phyloP scores from a whole-genome alignment of 495 filamentous ascomycete species.

The Amniculicola lignicola region DNA sequence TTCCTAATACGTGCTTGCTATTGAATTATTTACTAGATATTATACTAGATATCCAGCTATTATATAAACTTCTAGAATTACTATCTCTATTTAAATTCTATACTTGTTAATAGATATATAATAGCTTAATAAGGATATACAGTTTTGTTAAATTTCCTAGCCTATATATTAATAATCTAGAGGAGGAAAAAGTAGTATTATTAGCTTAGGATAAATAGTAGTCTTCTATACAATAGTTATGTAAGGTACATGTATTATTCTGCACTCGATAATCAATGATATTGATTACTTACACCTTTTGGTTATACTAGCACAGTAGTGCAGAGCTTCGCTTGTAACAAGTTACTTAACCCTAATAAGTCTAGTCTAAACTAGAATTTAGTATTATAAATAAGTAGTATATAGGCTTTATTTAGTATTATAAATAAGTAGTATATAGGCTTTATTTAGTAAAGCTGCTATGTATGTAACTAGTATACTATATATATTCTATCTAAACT shows the following conservation, averaged over 20 bases:
- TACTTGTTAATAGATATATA: too few relatives aligned
- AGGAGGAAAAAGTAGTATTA: background rate
- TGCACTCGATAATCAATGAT: background rate
- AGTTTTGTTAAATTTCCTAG: background rate
- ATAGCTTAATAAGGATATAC: too few relatives aligned
- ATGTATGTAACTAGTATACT: background rate
- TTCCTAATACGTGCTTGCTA: slow-evolving; percentile 22
- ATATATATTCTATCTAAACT: background rate
- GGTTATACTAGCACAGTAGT: background rate
- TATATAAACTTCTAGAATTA: too few relatives aligned
- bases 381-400: background rate
- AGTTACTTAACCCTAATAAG: background rate
- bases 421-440: background rate
- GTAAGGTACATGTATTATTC: background rate
- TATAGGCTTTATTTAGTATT: background rate
- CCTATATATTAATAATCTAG: background rate
- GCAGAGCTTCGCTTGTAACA: background rate
- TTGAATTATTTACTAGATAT: slow-evolving; percentile 23
- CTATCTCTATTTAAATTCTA: too few relatives aligned
- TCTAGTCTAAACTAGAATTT: background rate
- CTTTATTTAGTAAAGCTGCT: background rate
- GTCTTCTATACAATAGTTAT: background rate
- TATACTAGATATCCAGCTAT: too few relatives aligned
- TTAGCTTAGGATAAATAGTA: background rate
- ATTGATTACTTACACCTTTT: background rate